Evolutionary conservation across 495 filamentous ascomycete species (phyloP).

Genomic region (Penicillium canescens): DNA sequence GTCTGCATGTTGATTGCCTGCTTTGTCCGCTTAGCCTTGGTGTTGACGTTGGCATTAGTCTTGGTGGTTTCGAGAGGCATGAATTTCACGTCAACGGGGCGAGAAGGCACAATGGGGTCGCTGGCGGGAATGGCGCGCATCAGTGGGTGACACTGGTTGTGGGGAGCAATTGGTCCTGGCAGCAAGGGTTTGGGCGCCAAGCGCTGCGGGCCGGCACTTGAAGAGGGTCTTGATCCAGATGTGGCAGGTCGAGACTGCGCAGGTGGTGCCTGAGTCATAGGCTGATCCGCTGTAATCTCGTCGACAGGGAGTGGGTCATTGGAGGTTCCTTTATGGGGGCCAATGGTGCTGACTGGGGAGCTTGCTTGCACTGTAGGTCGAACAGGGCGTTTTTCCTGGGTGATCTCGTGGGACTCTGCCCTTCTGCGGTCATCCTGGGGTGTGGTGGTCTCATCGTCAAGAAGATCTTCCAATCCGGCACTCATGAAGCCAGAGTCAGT

Average conservation of each 20-base stretch:
- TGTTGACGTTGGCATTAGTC: slow-evolving; percentile 12
- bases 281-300: slow-evolving; percentile 17
- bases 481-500: slow-evolving; percentile 84
- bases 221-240: slow-evolving; percentile 36
- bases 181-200: slow-evolving; percentile 40
- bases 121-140: slow-evolving; percentile 53
- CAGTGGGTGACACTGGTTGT: slow-evolving; percentile 34
- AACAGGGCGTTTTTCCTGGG: slow-evolving; percentile 43
- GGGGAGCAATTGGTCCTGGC: slow-evolving; percentile 37
- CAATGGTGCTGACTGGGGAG: slow-evolving; percentile 27
- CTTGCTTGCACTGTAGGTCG: slow-evolving; percentile 36
- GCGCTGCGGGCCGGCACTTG: slow-evolving; percentile 35
- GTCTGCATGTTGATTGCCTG: slow-evolving; percentile 43
- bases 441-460: slow-evolving; percentile 51
- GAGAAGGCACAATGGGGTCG: slow-evolving; percentile 52
- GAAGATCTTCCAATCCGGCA: slow-evolving; percentile 61
- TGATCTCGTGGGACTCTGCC: slow-evolving; percentile 34
- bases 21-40: slow-evolving; percentile 36
- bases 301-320: slow-evolving; percentile 19
- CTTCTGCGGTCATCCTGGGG: slow-evolving; percentile 34
- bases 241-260: slow-evolving; percentile 27
- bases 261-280: slow-evolving; percentile 17
- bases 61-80: not conserved
- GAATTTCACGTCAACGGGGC: slow-evolving; percentile 19
- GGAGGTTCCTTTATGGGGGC: slow-evolving; percentile 20